Percentiles rank a stretch among this genome's conserved stretches.
These are phyloP conservation scores for Septoria petroselini DNA, from an alignment of 2,329 filamentous ascomycete species.

Conservation along the genomic window DNA sequence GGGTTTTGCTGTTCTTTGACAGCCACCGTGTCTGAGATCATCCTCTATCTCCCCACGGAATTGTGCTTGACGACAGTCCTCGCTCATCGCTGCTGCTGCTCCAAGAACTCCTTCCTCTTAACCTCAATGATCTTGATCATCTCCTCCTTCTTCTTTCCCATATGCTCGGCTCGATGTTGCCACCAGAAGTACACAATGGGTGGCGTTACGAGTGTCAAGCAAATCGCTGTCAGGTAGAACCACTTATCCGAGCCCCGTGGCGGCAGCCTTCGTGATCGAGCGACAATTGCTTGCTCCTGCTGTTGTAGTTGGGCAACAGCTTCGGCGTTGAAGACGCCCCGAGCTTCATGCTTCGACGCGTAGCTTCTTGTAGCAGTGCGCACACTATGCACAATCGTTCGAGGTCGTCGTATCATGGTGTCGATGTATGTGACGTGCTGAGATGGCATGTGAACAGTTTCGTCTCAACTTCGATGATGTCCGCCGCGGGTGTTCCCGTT, in stretches of 20 bases:
- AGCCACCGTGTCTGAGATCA: no score
- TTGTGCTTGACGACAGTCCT: background rate
- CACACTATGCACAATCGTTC: background rate
- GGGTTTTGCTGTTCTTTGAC: no score
- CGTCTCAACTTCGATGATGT: no score
- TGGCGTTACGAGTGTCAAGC: conserved; percentile 29
- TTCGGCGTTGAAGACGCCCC: conserved; percentile 4
- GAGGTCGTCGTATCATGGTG: background rate
- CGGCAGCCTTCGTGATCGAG: conserved; percentile 5
- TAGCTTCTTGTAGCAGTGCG: background rate
- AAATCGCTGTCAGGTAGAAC: conserved; percentile 25
- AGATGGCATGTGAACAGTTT: no score
- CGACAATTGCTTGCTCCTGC: conserved; percentile 15
- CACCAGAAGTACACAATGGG: conserved; percentile 34
- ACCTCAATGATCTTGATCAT: conserved; percentile 33
- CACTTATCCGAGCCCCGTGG: conserved; percentile 16
- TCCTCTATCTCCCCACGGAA: no score
- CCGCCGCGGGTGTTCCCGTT: no score
- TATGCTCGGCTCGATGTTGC: conserved; percentile 35
- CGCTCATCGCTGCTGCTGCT: conserved; percentile 2
- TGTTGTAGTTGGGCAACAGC: conserved; percentile 12
- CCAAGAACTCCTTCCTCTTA: conserved; percentile 19
- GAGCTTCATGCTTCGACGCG: conserved; percentile 1
- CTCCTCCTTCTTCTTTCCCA: conserved; percentile 35
- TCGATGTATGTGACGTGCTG: no score